These are phyloP conservation scores for Mucor saturninus DNA, from an alignment of 371 early-diverging fungal genomes.

Conservation along the genomic window DNA sequence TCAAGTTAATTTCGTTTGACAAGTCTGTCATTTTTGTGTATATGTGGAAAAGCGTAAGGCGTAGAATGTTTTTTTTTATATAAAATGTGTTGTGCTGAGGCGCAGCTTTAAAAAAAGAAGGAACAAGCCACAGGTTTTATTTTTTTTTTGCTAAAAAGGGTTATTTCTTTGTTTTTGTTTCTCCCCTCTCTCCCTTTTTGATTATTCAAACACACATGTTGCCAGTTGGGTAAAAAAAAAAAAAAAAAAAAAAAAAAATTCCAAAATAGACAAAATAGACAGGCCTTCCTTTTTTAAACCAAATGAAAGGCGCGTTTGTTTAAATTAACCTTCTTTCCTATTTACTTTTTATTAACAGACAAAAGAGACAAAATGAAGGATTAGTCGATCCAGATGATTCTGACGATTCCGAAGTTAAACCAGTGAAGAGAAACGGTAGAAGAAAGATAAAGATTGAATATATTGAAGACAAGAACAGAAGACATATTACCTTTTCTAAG, in stretches of 20 bases:
- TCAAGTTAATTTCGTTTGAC: constrained; percentile 18
- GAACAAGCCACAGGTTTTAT: not conserved
- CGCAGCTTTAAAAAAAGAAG: not conserved
- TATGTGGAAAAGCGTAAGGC: not conserved
- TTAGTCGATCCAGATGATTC: constrained; percentile 44
- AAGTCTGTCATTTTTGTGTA: constrained; percentile 14
- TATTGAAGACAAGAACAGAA: constrained; percentile 93
- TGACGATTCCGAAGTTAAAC: constrained; percentile 53
- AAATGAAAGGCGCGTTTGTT: not conserved
- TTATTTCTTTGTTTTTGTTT: constrained; percentile 5
- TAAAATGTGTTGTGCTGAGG: not conserved
- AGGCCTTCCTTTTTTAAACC: not conserved
- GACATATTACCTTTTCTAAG: constrained; percentile 98
- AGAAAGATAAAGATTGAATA: constrained; percentile 97
- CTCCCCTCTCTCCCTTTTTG: constrained; percentile 7
- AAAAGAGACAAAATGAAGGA: constrained; percentile 28
- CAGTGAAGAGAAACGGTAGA: constrained; percentile 77
- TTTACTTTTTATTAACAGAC: constrained; percentile 12
- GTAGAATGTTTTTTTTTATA: too few species aligned
- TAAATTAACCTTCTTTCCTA: not conserved
- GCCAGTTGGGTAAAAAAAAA: constrained; percentile 17
- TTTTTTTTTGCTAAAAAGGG: constrained; percentile 9
- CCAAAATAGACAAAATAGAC: not conserved
- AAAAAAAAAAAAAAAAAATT: not conserved
- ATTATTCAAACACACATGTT: constrained; percentile 9